Evolutionary conservation across 148 eudicot species (phyloP).

Genomic region (Silene latifolia): DNA sequence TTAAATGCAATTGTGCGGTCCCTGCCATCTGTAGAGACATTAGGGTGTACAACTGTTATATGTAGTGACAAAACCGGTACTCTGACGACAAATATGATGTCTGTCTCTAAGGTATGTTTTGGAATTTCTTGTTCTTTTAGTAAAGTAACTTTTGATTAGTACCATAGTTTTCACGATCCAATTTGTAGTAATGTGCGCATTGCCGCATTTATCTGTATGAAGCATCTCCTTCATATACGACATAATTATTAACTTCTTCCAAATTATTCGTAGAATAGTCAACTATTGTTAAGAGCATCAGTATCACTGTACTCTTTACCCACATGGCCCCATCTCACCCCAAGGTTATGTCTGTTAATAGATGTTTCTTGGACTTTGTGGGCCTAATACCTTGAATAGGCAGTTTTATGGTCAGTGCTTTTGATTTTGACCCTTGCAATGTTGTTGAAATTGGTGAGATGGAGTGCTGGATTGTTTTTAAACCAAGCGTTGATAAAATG

Average conservation of each 20-base stretch:
- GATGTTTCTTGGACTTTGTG: conserved; percentile 4
- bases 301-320: not conserved
- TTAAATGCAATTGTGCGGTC: conserved; percentile 97
- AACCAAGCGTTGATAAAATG: not conserved
- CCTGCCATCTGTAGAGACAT: conserved; percentile 96
- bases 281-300: not conserved
- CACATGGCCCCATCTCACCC: not conserved
- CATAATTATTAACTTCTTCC: not conserved
- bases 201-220: not conserved
- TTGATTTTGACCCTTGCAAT: not conserved
- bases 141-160: not conserved
- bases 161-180: not conserved
- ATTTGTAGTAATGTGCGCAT: not conserved
- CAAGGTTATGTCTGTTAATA: not conserved
- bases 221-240: not conserved
- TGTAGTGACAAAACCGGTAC: conserved; percentile 99
- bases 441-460: not conserved
- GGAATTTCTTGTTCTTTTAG: not conserved
- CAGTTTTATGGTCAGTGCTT: not conserved
- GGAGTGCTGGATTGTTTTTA: not conserved
- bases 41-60: conserved; percentile 98
- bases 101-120: conserved; percentile 79
- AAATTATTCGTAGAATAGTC: not conserved
- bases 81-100: conserved; percentile 98
- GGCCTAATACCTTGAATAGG: conserved; percentile 5